Percentiles rank a stretch among this genome's conserved stretches.
phyloP scores from a whole-genome alignment of 2,329 filamentous ascomycete genomes.

The Pyricularia pennisetigena region DNA sequence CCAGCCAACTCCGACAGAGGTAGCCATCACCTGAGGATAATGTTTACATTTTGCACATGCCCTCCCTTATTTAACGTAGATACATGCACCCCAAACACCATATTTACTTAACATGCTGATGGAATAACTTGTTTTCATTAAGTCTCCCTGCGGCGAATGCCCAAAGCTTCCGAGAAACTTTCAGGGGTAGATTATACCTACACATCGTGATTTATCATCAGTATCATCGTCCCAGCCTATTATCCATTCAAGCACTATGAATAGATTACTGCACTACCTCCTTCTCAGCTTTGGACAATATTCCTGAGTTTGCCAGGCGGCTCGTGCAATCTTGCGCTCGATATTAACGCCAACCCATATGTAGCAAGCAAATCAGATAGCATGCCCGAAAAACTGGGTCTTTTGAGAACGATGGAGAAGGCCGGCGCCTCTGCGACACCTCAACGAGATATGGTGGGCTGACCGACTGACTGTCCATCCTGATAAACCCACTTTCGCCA shows the following conservation, averaged over 20 bases:
- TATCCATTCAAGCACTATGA: not conserved
- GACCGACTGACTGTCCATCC: not conserved
- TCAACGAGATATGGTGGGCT: not conserved
- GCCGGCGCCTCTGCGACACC: not conserved
- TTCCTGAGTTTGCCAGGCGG: not conserved
- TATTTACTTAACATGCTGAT: not conserved
- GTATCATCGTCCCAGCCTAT: not conserved
- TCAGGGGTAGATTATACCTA: not conserved
- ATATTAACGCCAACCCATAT: not conserved
- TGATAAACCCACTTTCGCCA: not conserved
- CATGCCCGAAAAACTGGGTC: not conserved
- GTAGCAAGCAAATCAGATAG: not conserved
- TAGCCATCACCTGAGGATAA: too few species aligned
- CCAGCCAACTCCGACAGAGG: too few species aligned
- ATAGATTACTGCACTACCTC: not conserved
- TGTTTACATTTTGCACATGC: too few species aligned
- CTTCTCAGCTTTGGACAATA: not conserved
- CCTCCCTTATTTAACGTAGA: too few species aligned
- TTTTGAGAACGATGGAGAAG: not conserved
- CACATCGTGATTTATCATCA: not conserved
- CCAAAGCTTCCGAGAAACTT: not conserved
- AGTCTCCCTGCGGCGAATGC: not conserved
- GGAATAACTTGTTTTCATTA: not conserved
- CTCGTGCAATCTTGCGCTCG: not conserved
- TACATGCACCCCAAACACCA: too few species aligned